Evolutionary conservation across 768 basidiomycete species (phyloP).

Genomic region (Antrodiella citrinella): DNA sequence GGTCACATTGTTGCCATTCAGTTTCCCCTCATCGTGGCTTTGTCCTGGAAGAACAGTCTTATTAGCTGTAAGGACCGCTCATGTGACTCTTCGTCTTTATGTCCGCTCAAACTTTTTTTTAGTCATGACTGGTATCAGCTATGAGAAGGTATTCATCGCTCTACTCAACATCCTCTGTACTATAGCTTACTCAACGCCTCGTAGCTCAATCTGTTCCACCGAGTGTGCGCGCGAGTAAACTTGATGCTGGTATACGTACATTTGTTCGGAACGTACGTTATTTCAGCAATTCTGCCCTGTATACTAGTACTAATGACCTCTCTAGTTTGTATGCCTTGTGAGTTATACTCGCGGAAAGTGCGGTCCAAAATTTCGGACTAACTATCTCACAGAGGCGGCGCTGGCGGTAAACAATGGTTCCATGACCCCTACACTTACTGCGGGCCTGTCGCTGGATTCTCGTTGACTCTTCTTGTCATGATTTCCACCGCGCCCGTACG

Average conservation of each 20-base stretch:
- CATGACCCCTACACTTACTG: background rate
- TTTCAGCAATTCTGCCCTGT: too few species aligned
- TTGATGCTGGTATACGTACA: constrained; percentile 38
- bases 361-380: too few species aligned
- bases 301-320: too few species aligned
- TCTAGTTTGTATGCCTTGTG: too few species aligned
- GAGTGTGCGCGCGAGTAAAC: constrained; percentile 33
- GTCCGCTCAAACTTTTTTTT: too few species aligned
- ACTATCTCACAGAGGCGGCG: background rate
- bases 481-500: constrained; percentile 34
- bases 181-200: too few species aligned
- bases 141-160: constrained; percentile 38
- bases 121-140: constrained; percentile 46
- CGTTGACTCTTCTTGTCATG: constrained; percentile 29
- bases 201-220: constrained; percentile 37
- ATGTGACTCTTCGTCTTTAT: too few species aligned
- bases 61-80: constrained; percentile 33
- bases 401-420: background rate
- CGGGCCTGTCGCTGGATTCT: constrained; percentile 17
- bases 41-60: constrained; percentile 48
- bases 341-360: too few species aligned
- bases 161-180: too few species aligned
- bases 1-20: constrained; percentile 38
- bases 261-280: constrained; percentile 21
- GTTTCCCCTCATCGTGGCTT: constrained; percentile 40